phyloP scores from a whole-genome alignment of 2,329 filamentous ascomycete species.

The Fusarium napiforme region DNA sequence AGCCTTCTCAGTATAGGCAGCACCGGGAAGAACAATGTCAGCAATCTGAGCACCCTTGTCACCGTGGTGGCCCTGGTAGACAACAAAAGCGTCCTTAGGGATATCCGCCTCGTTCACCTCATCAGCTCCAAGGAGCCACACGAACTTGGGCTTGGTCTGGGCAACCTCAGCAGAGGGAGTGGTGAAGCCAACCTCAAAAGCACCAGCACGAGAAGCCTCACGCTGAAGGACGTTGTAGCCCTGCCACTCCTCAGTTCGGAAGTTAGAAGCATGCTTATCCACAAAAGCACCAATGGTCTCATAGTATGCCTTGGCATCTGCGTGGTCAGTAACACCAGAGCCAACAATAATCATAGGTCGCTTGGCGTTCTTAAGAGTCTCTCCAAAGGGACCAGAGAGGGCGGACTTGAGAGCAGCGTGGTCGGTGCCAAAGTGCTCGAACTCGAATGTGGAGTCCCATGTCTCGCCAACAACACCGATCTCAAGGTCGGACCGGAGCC shows the following conservation, averaged over 20 bases:
- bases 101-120: constrained; percentile 87
- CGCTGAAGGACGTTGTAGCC: constrained; percentile 97
- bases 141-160: constrained; percentile 88
- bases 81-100: constrained; percentile 93
- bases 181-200: constrained; percentile 95
- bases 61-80: constrained; percentile 98
- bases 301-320: constrained; percentile 91
- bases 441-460: constrained; percentile 95
- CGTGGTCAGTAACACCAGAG: constrained; percentile 89
- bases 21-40: constrained; percentile 91
- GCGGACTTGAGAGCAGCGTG: constrained; percentile 84
- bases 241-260: constrained; percentile 91
- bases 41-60: constrained; percentile 93
- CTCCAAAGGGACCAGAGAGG: constrained; percentile 87
- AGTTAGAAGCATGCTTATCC: constrained; percentile 91
- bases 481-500: constrained; percentile 93
- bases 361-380: constrained; percentile 89
- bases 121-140: constrained; percentile 97
- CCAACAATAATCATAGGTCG: constrained; percentile 97
- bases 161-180: constrained; percentile 85
- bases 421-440: constrained; percentile 87
- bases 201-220: constrained; percentile 89
- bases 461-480: constrained; percentile 90
- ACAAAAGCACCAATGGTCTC: constrained; percentile 91
- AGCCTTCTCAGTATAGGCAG: constrained; percentile 96